Percentiles rank a stretch among this genome's conserved stretches.
Conservation (phyloP, 345 rosid genomes). For the Hirschfeldia incana region DNA sequence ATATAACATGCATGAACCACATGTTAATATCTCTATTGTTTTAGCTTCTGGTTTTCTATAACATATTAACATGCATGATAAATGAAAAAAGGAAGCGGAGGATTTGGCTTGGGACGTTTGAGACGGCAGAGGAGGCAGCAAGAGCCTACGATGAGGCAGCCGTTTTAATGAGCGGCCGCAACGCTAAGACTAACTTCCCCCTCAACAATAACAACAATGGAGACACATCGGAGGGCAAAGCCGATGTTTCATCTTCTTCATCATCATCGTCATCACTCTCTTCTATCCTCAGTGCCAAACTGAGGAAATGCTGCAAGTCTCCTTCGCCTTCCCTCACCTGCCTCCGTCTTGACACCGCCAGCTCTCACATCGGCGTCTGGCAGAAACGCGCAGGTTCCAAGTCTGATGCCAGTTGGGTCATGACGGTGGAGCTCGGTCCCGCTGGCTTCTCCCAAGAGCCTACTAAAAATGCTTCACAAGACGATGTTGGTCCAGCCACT, state of each 20-base stretch:
- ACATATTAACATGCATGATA: no score
- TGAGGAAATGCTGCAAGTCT: conserved; percentile 58
- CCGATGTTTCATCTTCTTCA: conserved; percentile 21
- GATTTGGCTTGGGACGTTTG: conserved; percentile 85
- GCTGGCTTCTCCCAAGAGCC: conserved; percentile 3
- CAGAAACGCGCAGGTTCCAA: conserved; percentile 69
- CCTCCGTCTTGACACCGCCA: conserved; percentile 72
- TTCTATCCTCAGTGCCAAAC: conserved; percentile 58
- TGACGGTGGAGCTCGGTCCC: conserved; percentile 70
- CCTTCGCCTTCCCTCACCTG: conserved; percentile 79
- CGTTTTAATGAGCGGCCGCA: conserved; percentile 68
- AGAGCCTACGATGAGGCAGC: conserved; percentile 78
- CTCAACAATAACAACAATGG: conserved; percentile 26
- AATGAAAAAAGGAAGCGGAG: conserved; percentile 57
- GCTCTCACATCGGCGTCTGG: conserved; percentile 80
- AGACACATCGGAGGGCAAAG: conserved; percentile 31
- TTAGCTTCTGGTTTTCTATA: no score
- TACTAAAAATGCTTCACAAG: conserved; percentile 17
- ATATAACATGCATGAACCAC: conserved; percentile 14
- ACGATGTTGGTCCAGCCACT: conserved; percentile 15
- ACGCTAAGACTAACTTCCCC: conserved; percentile 76
- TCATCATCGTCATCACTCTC: conserved; percentile 40
- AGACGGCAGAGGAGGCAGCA: conserved; percentile 75
- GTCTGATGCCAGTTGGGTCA: conserved; percentile 69
- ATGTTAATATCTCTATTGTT: no score